phyloP scores from a whole-genome alignment of 176 grass and related monocot species.

The Avena eriantha region DNA sequence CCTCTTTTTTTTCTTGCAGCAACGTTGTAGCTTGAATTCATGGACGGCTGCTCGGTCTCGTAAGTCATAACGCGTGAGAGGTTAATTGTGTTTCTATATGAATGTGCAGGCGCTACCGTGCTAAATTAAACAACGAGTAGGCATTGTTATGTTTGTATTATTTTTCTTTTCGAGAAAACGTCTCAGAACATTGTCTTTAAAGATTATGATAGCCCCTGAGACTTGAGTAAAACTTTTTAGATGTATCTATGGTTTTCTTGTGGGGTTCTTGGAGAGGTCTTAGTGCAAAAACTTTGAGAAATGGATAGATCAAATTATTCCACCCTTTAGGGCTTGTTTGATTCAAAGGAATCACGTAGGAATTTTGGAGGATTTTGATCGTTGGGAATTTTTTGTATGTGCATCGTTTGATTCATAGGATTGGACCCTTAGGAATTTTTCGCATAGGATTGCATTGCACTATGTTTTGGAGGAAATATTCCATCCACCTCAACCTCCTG shows the following conservation, averaged over 20 bases:
- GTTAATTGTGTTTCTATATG: not conserved
- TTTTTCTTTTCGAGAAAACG: not conserved
- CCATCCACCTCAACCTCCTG: too few relatives aligned
- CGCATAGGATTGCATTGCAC: too few relatives aligned
- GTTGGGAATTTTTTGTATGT: too few relatives aligned
- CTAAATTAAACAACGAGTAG: not conserved
- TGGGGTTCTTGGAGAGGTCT: too few relatives aligned
- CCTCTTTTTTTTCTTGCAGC: not conserved
- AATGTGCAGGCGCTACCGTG: not conserved
- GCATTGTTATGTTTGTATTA: not conserved
- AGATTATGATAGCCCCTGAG: not conserved
- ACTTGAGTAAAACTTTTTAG: not conserved
- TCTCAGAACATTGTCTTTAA: not conserved
- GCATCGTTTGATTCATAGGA: too few relatives aligned
- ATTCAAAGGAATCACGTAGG: too few relatives aligned
- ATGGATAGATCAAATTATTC: too few relatives aligned
- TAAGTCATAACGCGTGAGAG: not conserved
- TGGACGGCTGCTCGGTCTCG: not conserved
- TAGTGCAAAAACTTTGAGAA: too few relatives aligned
- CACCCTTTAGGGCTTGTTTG: too few relatives aligned
- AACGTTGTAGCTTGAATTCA: not conserved
- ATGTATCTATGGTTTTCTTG: not conserved
- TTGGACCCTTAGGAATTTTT: too few relatives aligned
- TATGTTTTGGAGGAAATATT: too few relatives aligned
- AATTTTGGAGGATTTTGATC: too few relatives aligned